Evolutionary conservation across 805 yeast genomes (phyloP).

Genomic region (Ogataea nitratoaversa): DNA sequence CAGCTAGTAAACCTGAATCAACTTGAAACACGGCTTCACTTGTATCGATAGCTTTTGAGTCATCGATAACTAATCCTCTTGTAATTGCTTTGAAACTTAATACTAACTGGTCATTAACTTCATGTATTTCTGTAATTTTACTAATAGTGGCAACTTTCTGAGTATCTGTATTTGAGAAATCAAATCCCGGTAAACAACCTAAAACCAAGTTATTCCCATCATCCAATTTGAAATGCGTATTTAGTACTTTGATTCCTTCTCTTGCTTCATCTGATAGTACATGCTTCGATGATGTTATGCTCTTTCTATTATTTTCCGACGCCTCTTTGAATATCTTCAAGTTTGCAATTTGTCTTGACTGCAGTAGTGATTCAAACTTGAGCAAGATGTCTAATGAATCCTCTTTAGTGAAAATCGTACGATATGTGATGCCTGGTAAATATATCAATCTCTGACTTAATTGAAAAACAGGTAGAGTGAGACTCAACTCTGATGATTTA

Average conservation of each 20-base stretch:
- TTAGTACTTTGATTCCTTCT: constrained; percentile 5
- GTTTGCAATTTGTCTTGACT: background rate
- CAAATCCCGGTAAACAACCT: constrained; percentile 26
- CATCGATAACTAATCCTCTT: constrained; percentile 33
- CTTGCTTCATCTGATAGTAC: constrained; percentile 6
- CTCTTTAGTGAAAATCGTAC: constrained; percentile 45
- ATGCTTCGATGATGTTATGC: background rate
- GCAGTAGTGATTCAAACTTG: constrained; percentile 1
- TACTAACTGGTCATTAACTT: constrained; percentile 39
- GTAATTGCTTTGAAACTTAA: constrained; percentile 47
- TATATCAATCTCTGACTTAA: constrained; percentile 35
- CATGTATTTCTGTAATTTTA: constrained; percentile 43
- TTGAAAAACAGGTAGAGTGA: constrained; percentile 20
- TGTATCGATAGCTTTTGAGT: background rate
- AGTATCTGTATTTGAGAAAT: background rate
- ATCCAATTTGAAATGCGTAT: constrained; percentile 4
- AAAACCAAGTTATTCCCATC: constrained; percentile 11
- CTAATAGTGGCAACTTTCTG: constrained; percentile 36
- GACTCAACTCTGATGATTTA: constrained; percentile 5
- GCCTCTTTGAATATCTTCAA: background rate
- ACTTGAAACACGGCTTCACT: constrained; percentile 8
- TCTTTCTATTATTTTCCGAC: background rate
- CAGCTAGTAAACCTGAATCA: constrained; percentile 1
- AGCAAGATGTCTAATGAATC: constrained; percentile 45
- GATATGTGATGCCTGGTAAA: constrained; percentile 60